Percentiles rank a stretch among this genome's conserved stretches.
These are phyloP conservation scores for Ceratobasidium sp. DNA, from an alignment of 1,284 basidiomycete genomes.

Conservation along the genomic window DNA sequence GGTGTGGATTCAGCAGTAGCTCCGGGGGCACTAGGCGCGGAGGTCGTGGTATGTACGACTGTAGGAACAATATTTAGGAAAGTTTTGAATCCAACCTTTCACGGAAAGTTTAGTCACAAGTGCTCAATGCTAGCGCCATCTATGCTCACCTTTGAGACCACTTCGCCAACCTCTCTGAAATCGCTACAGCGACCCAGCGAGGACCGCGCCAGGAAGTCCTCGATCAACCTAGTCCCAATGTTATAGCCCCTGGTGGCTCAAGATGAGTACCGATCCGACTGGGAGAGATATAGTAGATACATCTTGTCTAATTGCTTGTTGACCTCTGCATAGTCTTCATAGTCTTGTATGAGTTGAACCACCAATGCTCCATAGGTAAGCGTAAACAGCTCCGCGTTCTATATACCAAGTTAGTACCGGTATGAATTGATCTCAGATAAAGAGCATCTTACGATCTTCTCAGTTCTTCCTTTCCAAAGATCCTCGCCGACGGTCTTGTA, in stretches of 20 bases:
- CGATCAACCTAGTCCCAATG: slow-evolving; percentile 95
- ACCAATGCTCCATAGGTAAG: slow-evolving; percentile 98
- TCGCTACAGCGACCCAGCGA: slow-evolving; percentile 86
- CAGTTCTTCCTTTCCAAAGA: slow-evolving; percentile 88
- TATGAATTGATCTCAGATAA: not conserved
- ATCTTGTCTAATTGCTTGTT: slow-evolving; percentile 73
- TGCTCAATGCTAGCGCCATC: not conserved
- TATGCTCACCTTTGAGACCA: slow-evolving; percentile 80
- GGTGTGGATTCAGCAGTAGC: slow-evolving; percentile 55
- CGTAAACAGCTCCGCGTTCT: slow-evolving; percentile 98
- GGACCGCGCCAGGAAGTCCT: slow-evolving; percentile 96
- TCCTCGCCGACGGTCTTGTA: slow-evolving; percentile 88
- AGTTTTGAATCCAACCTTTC: slow-evolving; percentile 96
- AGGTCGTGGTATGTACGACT: slow-evolving; percentile 72
- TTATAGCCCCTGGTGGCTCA: slow-evolving; percentile 91
- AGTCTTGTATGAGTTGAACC: slow-evolving; percentile 98
- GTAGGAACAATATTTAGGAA: slow-evolving; percentile 94
- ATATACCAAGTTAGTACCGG: not conserved
- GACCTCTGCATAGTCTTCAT: slow-evolving; percentile 93
- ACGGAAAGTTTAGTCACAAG: not conserved
- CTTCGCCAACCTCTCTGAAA: slow-evolving; percentile 94
- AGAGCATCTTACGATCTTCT: slow-evolving; percentile 76
- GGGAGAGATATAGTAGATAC: slow-evolving; percentile 51
- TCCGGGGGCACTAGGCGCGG: slow-evolving; percentile 58
- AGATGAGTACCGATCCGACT: not conserved